Evolutionary conservation across 1,284 basidiomycete genomes (phyloP), one percentile per base, ranked within the genome.

Genomic region (Ceratobasidium theobromae): DNA sequence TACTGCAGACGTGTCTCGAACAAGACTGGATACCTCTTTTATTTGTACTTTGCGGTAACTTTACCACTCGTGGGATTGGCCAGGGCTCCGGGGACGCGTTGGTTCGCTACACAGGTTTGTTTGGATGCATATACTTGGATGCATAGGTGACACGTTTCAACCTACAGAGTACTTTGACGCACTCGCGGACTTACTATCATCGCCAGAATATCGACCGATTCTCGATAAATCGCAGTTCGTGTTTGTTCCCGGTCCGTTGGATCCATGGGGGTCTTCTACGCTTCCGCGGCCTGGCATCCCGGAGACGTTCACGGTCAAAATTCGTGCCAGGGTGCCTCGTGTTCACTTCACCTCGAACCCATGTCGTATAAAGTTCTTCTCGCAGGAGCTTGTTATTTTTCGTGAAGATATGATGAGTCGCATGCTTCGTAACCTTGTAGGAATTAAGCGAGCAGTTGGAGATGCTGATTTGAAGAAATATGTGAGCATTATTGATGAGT

Each of bases 41-140:
- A 5, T 91, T 98, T 70, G 85, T 98, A 18, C 79, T 99, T 32
- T 99, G 97, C 72, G 97, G 97, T 3, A 96, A 97, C 77, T 99
- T 99, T 75, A 90, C 89, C 1, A 91, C 88, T 70, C 83, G 84
- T 69, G 89, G 91, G 0, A 88, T 95, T 68, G 79, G 84, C 12
- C 87, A 88, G 76, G 90, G 91, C 1, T 90, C 85, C 66, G 86
- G 85, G 32, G 84, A 87, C 41, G 91, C 92, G 70, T 80, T 95
- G 35, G 86, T 89, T 70, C 79, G 82, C 72, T 98, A 98, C 75
- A 88, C 93, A 78, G 92, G 95, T 89, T 70, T 62, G 73, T 66
- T 25, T 60, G 48, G 5, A 38, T 40, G 55, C 46, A 57, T 33
- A 40, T 16, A 38, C 8, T 23, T 30, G 21, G 32, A 30, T 43